Base-by-base conservation (phyloP, 805 yeast species). In the Saturnispora kantuleensis region DNA sequence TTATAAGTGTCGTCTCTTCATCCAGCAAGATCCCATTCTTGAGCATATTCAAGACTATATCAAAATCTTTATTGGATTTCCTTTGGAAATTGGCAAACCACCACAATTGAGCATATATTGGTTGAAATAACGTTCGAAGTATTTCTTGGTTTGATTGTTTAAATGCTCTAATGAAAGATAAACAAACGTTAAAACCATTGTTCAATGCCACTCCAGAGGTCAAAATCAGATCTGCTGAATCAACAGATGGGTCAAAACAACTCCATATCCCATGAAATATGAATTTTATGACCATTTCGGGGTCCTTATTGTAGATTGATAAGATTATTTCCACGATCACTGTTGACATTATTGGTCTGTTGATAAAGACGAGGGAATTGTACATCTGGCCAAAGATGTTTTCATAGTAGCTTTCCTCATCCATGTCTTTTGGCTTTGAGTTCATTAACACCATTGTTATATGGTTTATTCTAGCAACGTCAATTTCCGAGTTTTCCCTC, bases 401-500 rank as follows among this genome's bases (percentile, higher is more conserved):
- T 1, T 64, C 51, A 50, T 78, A 80, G 57, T 86, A 90, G 0
- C 58, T 68, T 0, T 56, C 59, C 0, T 77, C 66, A 1, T 68
- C 45, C 8, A 81, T 55, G 0, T 56, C 54, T 39, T 62, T 64
- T 0, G 97, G 96, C 48, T 79, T 79, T 13, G 79, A 62, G n/a
- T 47, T 45, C 28, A 82, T 58, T 12, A 90, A 59, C 2, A 86
- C 69, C 35, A 71, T 73, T n/a, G 84, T 76, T 1, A 85, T 83
- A 46, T 79, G 74, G 26, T 76, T 77, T 39, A 85, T 68, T 51
- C 78, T 82, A 30, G 76, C 77, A n/a, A 79, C 61, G 50, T 79
- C 79, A 11, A 87, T 62, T 10, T 77, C 79, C 45, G 82, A 90
- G 44, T 71, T 69, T 35, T 86, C 94, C 46, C 96, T 67, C 21